Base-by-base conservation (phyloP, 192 early-diverging fungal species). In the Linnemannia schmuckeri region DNA sequence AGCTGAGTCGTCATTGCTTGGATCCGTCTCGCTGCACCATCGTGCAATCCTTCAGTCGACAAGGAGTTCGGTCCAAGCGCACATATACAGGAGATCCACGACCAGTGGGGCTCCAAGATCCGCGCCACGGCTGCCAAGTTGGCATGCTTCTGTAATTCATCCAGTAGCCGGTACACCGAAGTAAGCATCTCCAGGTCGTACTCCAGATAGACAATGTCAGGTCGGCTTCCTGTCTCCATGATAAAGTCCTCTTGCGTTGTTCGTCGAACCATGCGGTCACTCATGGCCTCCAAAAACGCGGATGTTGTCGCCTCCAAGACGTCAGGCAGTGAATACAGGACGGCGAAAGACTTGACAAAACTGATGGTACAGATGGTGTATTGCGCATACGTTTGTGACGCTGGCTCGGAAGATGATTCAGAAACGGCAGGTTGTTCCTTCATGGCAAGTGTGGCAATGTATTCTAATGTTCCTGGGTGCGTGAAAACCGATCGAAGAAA, bases 331-430 rank as follows among this genome's bases (percentile, higher is more conserved):
- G 74, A 38, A 41, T 77, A 77, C 12, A 33, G 30, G 9, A 70
- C 70, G 18, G 79, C 44, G 9, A 81, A 33, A 13, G 84, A 86
- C 69, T 80, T 86, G 35, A 86, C 57, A 57, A 81, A 76, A 40
- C 46, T 75, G 1, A 79, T 77, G 12, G 77, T 76, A 79, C 84
- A 86, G 9, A 75, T 73, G 22, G 75, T 68, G 20, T 70, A 77
- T 24, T 86, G 79, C 0, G 55, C 75, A 69, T 63, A 75, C 3
- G 44, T 68, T 8, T 76, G 57, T 4, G 33, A 17, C 17, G 77
- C 15, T 27, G 72, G 66, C 24, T 73, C 37, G 3, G 49, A 22
- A 2, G 82, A 66, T 18, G 66, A 1, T 46, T 27, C 77, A 22
- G 37, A 20, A 4, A 35, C 17, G 55, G n/a, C 66, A 6, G 46